Base-by-base conservation (phyloP, 306 rosid genomes). In the Dalbergia cultrata region DNA sequence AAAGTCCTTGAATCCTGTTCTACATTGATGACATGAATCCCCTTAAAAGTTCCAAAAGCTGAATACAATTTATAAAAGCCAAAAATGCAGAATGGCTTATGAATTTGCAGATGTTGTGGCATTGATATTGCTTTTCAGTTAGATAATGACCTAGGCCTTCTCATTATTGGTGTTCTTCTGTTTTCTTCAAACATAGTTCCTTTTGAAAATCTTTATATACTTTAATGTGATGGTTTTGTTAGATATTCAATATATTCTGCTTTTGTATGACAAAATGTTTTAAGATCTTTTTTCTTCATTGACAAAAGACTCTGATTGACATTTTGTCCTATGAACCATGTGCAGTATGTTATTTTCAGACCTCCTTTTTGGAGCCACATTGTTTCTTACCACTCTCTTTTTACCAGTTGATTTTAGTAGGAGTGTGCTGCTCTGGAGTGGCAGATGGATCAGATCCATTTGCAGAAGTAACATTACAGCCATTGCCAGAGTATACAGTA, bases 351-450 rank as follows among this genome's bases (percentile, higher is more conserved):
- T 83, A 68, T 69, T 76, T 72, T 71, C 60, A 81, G 57, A 75
- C n/a, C 10, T 58, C 54, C 66, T 62, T 81, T 26, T 31, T 21
- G 58, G 72, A 62, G 21, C 54, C 57, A 33, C 70, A 16, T 74
- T 72, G 70, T 80, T 81, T 74, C 89, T 87, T 73, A 86, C 79
- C 66, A 66, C 69, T 59, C 53, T 82, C 79, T 82, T 87, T 86
- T 81, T 85, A 63, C 82, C 87, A 93, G 99, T 87, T 95, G 80
- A 83, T 86, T 86, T 93, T 95, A 65, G 96, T 95, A 47, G 99
- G 99, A 78, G 92, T 95, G 22, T 95, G 98, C 83, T 91, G 98
- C 87, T 89, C 98, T 77, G 91, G 97, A 76, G 98, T 93, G 68
- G 91, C 85, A 75, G 91, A 88, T 81, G 92, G 96, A 61, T 81